Base-by-base conservation (phyloP, 1,284 basidiomycete genomes). In the Pascua guehoae region DNA sequence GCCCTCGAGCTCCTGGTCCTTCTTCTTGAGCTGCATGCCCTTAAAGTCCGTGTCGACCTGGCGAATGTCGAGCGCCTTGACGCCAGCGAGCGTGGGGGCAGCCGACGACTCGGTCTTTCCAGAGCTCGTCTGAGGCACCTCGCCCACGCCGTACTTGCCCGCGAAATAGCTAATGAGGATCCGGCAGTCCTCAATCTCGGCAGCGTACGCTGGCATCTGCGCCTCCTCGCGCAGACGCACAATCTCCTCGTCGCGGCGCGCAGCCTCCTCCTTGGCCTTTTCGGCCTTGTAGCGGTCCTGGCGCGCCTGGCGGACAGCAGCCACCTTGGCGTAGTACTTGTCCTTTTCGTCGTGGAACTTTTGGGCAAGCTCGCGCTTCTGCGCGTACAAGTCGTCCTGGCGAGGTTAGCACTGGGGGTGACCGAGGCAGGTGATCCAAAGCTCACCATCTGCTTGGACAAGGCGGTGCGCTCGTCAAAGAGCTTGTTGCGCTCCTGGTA, bases 141-240 rank as follows among this genome's bases (percentile, higher is more conserved):
- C 71, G 18, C 69, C 67, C 54, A 68, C 81, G 38, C 81, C 81
- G 57, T 81, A 80, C 77, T 88, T 88, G 47, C 88, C 89, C 41
- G 84, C 86, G 78, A 99, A 89, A 77, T 85, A 88, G 74, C 92
- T 89, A 75, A 98, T 89, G 62, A 78, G 63, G 57, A 78, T 71
- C 49, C 59, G 64, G 79, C 93, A 97, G 77, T 98, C 96, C 79
- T 98, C 93, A 68, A 98, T 94, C 77, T 98, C 86, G 58, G 86
- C 83, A 69, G 92, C 89, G 81, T 86, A 98, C 0, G 96, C 96
- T 42, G 96, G 94, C 43, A 84, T 71, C 56, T 88, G 85, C 38
- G 96, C 96, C 69, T 98, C 93, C 65, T 98, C 96, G 56, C 90
- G 86, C 57, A 98, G 73, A 47, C 86, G 86, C 63, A 86, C 83